Evolutionary conservation across 1,139 yeast species (phyloP).

Genomic region (Yamadazyma sp.): DNA sequence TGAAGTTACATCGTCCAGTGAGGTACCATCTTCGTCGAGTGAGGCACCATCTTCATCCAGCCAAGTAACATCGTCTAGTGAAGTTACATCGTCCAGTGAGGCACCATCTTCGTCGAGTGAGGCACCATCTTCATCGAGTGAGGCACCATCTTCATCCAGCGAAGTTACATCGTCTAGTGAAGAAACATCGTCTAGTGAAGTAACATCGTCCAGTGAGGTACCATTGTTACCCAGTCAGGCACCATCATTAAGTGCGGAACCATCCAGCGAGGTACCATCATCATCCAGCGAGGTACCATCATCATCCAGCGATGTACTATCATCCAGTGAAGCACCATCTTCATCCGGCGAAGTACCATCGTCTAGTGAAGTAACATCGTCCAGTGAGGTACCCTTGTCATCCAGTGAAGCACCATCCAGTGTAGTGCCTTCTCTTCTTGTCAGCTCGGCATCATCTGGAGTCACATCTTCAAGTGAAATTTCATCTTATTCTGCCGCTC

Average conservation of each 20-base stretch:
- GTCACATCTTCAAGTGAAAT: neutral
- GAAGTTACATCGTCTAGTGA: constrained; percentile 3
- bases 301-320: neutral
- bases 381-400: neutral
- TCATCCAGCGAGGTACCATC: constrained; percentile 2
- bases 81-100: constrained; percentile 8
- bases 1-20: neutral
- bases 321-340: constrained; percentile 1
- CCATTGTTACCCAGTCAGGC: too few species aligned
- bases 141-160: constrained; percentile 6
- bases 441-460: neutral
- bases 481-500: neutral
- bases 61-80: constrained; percentile 6
- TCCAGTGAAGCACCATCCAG: too few species aligned
- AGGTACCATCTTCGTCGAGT: neutral
- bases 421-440: too few species aligned
- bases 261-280: neutral
- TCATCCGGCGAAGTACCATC: constrained; percentile 2
- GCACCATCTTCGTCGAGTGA: constrained; percentile 1
- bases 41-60: constrained; percentile 7
- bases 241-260: neutral
- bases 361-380: neutral
- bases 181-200: constrained; percentile 7
- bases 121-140: constrained; percentile 5
- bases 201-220: neutral